Base-by-base conservation (phyloP, 2,329 filamentous ascomycete species). In the Podosphaera aphanis region DNA sequence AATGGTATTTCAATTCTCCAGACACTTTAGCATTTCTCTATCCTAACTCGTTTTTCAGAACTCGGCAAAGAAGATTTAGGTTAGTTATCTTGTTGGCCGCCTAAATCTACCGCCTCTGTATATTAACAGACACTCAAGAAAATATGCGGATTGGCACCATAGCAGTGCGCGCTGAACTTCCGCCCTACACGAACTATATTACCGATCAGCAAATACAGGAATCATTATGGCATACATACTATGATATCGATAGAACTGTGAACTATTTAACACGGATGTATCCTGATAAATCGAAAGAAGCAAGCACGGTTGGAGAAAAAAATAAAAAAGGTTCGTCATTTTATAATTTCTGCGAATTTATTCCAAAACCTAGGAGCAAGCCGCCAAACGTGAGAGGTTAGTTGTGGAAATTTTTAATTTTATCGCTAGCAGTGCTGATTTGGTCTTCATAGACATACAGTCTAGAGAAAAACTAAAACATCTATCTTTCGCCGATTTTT, bases 191-290 rank as follows among this genome's bases (percentile, higher is more conserved):
- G 21, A 52, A 50, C n/a, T 40, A 61, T 57, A 64, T 71, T n/a
- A 68, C 71, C 4, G 73, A 79, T 49, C 65, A 67, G 33, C 79
- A 93, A 57, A 88, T 94, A 50, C 76, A 93, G 59, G 88, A 95
- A 49, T 73, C 86, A 0, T 63, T 98, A 15, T 95, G 85, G 84
- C 76, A 98, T 62, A 94, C 94, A 62, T 95, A 88, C 61, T 95
- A 86, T 59, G 86, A 98, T 56, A 69, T 93, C 25, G 79, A 77
- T 47, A 93, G 93, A 62, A 76, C 83, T 1, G 79, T 92, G 33
- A 69, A 72, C 47, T 94, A 92, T 57, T 63, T 98, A 48, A 72
- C 76, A 50, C 80, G 77, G 68, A 77, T 53, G 43, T 46, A 54
- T 42, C 50, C 50, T 8, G 52, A 51, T 23, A 59, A 56, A 46